Base-by-base conservation (phyloP, 2,329 filamentous ascomycete species). In the Cladobotryum mycophilum region DNA sequence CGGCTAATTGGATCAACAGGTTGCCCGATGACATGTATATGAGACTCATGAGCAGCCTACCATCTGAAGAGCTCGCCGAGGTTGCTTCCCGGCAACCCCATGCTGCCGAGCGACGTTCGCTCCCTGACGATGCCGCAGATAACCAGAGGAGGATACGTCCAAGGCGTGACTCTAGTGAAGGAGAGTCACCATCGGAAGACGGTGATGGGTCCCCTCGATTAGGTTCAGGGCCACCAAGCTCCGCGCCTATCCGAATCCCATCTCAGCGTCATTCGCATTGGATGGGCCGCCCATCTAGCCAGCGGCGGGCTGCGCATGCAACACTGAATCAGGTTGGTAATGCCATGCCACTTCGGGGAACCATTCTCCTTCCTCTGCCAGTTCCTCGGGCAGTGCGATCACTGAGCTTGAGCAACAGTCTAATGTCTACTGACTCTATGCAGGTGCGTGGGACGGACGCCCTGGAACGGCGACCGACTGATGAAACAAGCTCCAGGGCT, bases 131-230 rank as follows among this genome's bases (percentile, higher is more conserved):
- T 45, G 49, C 47, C 15, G 43, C 49, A 33, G 61, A 63, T 45
- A 58, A 59, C 36, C 61, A 64, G 43, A 62, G 64, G 40, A 57
- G 64, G 43, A 64, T 59, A 44, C 57, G 64, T 47, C 59, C 61
- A 15, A 61, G 62, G 20, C 61, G 60, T 40, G 56, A 53, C 45
- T 18, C 18, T n/a, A 15, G 42, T 5, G 47, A 50, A n/a, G 45
- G 35, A 3, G 47, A 50, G 17, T 42, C 20, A 3, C 38, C 42
- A 3, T 15, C 51, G 11, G n/a, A 25, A 5, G 41, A 44, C 20
- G 18, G 25, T 15, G 37, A 40, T 14, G 11, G n/a, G 37, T n/a
- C 12, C n/a, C 37, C 37, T 15, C 8, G 11, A 40, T 9, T 18
- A n/a, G n/a, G 37, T 11, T 11, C 25, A 30, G 25, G 25, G 9